A percentile compares a stretch with the other conserved stretches of the same genome.
phyloP scores from a whole-genome alignment of 345 rosid species.

The Eucalyptus albens region DNA sequence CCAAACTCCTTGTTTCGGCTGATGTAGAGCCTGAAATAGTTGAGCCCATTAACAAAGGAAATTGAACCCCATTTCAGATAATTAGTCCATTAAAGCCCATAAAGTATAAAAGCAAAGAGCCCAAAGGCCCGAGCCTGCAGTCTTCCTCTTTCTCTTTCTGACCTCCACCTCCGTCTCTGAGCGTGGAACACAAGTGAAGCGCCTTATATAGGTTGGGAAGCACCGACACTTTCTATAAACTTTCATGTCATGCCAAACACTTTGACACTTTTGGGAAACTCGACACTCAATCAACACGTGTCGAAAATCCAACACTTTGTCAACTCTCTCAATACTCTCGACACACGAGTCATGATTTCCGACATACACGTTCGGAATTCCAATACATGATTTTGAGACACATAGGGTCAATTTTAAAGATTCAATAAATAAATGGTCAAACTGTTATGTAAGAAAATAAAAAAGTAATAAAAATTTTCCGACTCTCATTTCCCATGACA shows the following conservation, averaged over 20 bases:
- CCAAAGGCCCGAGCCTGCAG: background rate
- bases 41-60: background rate
- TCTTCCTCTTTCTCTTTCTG: background rate
- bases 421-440: too few relatives aligned
- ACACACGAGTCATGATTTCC: too few relatives aligned
- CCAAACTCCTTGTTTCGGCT: too few relatives aligned
- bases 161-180: background rate
- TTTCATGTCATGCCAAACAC: too few relatives aligned
- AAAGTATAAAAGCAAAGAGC: background rate
- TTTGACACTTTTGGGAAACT: too few relatives aligned
- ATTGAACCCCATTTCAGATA: fast-evolving
- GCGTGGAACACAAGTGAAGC: background rate
- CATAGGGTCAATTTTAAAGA: fast-evolving
- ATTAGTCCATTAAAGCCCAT: background rate
- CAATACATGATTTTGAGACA: too few relatives aligned
- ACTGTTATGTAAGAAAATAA: too few relatives aligned
- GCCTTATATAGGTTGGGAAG: background rate
- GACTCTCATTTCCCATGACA: too few relatives aligned
- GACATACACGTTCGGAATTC: too few relatives aligned
- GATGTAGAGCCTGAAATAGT: too few relatives aligned
- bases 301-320: fast-evolving
- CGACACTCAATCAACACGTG: fast-evolving
- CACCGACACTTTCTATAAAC: fast-evolving
- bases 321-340: too few relatives aligned
- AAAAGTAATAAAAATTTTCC: too few relatives aligned